These are phyloP conservation scores for Diaporthe vaccinii DNA, from an alignment of 2,329 filamentous ascomycete genomes.

Conservation along the genomic window DNA sequence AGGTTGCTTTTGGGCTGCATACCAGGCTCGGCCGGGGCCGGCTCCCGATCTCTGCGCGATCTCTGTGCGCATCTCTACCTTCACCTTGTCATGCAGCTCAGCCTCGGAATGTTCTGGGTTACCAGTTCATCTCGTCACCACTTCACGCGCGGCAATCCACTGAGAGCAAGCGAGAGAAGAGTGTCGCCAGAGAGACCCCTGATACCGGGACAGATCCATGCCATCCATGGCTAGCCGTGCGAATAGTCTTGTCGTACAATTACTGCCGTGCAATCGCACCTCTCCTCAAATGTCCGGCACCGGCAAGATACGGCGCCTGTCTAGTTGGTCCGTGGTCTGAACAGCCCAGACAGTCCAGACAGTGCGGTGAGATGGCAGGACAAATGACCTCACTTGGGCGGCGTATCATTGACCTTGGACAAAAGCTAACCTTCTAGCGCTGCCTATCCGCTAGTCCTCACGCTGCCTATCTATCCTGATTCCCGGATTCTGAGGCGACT, in stretches of 20 bases:
- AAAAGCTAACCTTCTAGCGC: constrained; percentile 23
- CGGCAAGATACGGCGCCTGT: constrained; percentile 5
- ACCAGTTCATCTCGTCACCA: constrained; percentile 18
- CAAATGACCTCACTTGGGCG: constrained; percentile 16
- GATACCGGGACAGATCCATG: not conserved
- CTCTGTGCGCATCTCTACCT: not conserved
- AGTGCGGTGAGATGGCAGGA: constrained; percentile 27
- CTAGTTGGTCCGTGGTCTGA: not conserved
- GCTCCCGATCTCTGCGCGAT: not conserved
- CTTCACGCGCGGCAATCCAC: not conserved
- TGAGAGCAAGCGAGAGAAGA: not conserved
- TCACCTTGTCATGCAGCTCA: constrained; percentile 5
- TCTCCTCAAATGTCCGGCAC: not conserved
- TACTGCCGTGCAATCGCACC: not conserved
- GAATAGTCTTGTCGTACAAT: not conserved
- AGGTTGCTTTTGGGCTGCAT: not conserved
- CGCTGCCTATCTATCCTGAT: constrained; percentile 3
- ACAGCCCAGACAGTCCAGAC: constrained; percentile 9
- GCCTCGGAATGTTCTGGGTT: not conserved
- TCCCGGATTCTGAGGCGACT: constrained; percentile 13
- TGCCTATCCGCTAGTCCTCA: not conserved
- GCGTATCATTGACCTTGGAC: constrained; percentile 2
- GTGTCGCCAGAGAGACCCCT: not conserved
- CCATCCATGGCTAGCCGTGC: constrained; percentile 4
- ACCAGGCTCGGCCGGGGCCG: not conserved